Evolutionary conservation across 805 yeast genomes (phyloP), one percentile per base, ranked within the genome.

Genomic region (Candida nemodendra): DNA sequence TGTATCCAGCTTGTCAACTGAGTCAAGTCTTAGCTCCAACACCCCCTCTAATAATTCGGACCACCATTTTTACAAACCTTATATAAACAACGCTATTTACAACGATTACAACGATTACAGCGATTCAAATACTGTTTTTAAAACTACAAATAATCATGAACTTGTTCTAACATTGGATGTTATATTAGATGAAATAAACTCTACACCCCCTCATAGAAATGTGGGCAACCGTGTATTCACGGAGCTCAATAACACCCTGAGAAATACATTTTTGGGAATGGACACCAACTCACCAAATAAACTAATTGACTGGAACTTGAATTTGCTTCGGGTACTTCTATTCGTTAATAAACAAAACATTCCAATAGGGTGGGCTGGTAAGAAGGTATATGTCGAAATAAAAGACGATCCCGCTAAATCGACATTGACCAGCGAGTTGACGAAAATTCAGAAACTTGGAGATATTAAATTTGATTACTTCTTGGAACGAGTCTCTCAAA

Each of bases 291-390:
- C 21, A 13, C 52, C 56, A 4, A 76, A 71, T 44, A 54, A 63
- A 13, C 53, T 74, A 11, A 62, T 74, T 9, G 79, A 73, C 49
- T 74, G 79, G 79, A 72, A 72, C 48, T 58, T 74, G 34, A 74
- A 74, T 46, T 69, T 73, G 29, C 66, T 77, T 13, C 54, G 79
- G 32, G 69, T 75, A 34, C 64, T 71, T 44, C 59, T 74, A 25
- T 65, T 74, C 32, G 50, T 72, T 24, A 63, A 61, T 28, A 21
- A 23, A 9, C 28, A 30, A 9, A 35, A 36, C 9, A 13, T 35
- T 4, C 53, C 53, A 7, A 15, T 27, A 6, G 30, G 24, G 4
- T 46, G 50, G 47, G 28, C 23, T 17, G 40, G 38, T 31, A 39
- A 29, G 29, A 35, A 33, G 12, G 44, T 51, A 22, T 44, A 38